Percentiles rank a stretch among this genome's conserved stretches.
These are phyloP conservation scores for Diplodia intermedia DNA, from an alignment of 2,329 filamentous ascomycete species.

Conservation along the genomic window DNA sequence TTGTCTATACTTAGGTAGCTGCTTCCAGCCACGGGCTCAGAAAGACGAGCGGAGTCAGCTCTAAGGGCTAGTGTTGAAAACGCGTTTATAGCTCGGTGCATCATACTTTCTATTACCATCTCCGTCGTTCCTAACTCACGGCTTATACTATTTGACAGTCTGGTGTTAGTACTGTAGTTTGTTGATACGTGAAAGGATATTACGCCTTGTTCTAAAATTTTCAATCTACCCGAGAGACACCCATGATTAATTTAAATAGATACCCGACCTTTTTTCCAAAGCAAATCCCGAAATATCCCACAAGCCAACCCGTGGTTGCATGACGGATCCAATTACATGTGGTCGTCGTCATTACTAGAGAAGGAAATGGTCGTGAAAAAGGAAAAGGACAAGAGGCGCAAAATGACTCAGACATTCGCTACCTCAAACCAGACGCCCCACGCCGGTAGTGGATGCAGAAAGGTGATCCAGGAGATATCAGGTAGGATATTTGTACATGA, in stretches of 20 bases:
- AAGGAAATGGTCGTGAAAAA: slow-evolving; percentile 4
- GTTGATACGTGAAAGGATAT: not conserved
- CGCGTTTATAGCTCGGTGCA: not conserved
- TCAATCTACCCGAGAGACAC: not conserved
- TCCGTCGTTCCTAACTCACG: not conserved
- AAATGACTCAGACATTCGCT: not conserved
- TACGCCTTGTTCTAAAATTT: not conserved
- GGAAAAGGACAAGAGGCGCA: not conserved
- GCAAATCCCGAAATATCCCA: slow-evolving; percentile 4
- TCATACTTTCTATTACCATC: not conserved
- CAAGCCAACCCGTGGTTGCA: slow-evolving; percentile 8
- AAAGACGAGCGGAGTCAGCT: no score
- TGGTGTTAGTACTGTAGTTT: no score
- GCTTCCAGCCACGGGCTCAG: no score
- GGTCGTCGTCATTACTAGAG: slow-evolving; percentile 12
- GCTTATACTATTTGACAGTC: no score
- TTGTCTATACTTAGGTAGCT: not conserved
- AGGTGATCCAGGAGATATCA: not conserved
- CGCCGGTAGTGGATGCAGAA: slow-evolving; percentile 18
- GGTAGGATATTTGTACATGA: slow-evolving; percentile 20
- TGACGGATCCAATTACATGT: slow-evolving; percentile 24
- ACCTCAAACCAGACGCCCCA: not conserved
- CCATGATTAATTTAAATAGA: not conserved
- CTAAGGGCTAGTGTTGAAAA: not conserved
- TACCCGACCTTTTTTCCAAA: not conserved